phyloP scores from a whole-genome alignment of 495 filamentous ascomycete genomes.

The Ascobolus immersus region DNA sequence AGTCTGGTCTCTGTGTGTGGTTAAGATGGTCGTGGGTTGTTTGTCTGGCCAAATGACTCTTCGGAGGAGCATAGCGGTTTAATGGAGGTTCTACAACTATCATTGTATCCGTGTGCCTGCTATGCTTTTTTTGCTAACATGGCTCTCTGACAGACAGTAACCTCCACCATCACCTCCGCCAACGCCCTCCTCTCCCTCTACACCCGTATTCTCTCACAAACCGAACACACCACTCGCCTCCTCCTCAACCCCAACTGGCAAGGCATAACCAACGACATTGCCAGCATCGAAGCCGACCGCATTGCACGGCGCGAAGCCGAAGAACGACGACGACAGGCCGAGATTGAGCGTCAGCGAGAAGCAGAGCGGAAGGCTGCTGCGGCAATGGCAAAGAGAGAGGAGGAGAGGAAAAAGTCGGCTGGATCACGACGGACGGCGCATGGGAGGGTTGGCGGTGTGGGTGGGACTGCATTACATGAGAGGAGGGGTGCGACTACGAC shows the following conservation, averaged over 20 bases:
- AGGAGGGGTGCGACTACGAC: no score
- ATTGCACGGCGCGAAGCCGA: slow-evolving; percentile 41
- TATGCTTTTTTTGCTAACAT: no score
- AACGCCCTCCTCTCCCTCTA: slow-evolving; percentile 85
- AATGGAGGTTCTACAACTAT: no score
- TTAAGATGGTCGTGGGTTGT: no score
- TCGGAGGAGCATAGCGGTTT: no score
- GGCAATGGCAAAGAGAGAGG: no score
- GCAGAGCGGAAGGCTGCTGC: slow-evolving; percentile 38
- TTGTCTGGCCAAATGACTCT: no score
- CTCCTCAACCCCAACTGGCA: slow-evolving; percentile 77
- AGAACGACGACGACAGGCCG: slow-evolving; percentile 47
- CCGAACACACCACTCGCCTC: slow-evolving; percentile 84
- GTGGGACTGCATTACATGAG: no score
- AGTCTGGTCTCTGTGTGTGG: no score
- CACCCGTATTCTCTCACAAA: slow-evolving; percentile 86
- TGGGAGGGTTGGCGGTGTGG: no score
- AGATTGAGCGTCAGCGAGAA: slow-evolving; percentile 43
- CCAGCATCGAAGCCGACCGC: slow-evolving; percentile 57
- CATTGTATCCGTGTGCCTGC: not conserved
- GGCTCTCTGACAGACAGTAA: slow-evolving; percentile 70
- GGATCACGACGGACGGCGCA: no score
- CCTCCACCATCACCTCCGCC: slow-evolving; percentile 60
- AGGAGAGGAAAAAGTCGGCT: no score
- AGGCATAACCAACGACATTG: slow-evolving; percentile 59